Evolutionary conservation across 129 eudicot genomes (phyloP).

Genomic region (Kitagawia praeruptora): DNA sequence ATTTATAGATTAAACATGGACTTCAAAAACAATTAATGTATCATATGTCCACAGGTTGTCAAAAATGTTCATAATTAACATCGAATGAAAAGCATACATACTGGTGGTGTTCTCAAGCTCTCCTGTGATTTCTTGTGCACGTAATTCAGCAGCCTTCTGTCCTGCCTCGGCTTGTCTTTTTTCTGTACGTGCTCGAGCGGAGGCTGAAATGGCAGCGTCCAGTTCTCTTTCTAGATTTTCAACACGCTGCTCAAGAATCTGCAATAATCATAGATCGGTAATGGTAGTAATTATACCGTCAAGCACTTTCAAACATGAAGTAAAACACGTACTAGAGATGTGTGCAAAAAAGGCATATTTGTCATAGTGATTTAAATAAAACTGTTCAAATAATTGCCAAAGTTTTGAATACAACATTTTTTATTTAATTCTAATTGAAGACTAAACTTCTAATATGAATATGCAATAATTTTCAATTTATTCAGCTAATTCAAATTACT

Average conservation of each 20-base stretch:
- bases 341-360: neutral
- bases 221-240: constrained; percentile 81
- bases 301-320: neutral
- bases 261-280: constrained; percentile 14
- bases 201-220: constrained; percentile 89
- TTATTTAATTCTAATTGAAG: neutral
- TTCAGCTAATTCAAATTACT: neutral
- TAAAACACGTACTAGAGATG: neutral
- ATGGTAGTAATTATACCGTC: constrained; percentile 1
- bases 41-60: neutral
- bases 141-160: constrained; percentile 85
- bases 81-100: constrained; percentile 22
- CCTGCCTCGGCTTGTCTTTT: constrained; percentile 91
- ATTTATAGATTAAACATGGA: neutral
- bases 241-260: constrained; percentile 95
- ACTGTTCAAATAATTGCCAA: neutral
- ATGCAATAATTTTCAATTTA: neutral
- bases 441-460: neutral
- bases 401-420: neutral
- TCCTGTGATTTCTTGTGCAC: constrained; percentile 67
- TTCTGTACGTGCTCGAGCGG: constrained; percentile 85
- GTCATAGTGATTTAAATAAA: neutral
- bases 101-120: constrained; percentile 95
- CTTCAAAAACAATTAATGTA: neutral
- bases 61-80: constrained; percentile 2